These are phyloP conservation scores for Lumnitzera racemosa DNA, from an alignment of 345 rosid species.

Conservation along the genomic window DNA sequence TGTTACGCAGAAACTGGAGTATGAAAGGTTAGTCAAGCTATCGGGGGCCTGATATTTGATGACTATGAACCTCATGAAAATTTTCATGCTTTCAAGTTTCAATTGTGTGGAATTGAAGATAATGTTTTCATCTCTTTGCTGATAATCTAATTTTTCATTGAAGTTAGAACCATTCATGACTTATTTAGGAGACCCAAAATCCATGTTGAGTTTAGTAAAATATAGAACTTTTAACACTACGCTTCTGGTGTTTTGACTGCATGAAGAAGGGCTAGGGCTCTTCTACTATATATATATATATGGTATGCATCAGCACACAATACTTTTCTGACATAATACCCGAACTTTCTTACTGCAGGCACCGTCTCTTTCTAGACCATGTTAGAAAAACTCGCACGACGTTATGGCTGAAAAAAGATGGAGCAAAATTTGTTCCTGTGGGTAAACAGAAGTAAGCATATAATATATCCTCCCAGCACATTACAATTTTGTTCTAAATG, in stretches of 20 bases:
- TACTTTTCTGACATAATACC: background rate
- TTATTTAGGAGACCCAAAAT: too few relatives aligned
- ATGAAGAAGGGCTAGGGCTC: background rate
- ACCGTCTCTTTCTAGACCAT: slow-evolving; percentile 52
- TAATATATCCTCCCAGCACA: too few relatives aligned
- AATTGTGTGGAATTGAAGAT: background rate
- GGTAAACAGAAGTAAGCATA: slow-evolving; percentile 16
- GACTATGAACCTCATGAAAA: background rate
- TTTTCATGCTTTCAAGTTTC: background rate
- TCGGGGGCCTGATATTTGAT: background rate
- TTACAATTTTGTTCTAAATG: too few relatives aligned
- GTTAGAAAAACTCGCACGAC: slow-evolving; percentile 73
- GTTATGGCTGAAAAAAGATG: slow-evolving; percentile 54
- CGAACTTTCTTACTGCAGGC: slow-evolving; percentile 33
- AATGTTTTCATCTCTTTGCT: background rate
- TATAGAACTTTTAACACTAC: too few relatives aligned
- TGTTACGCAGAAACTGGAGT: slow-evolving; percentile 77
- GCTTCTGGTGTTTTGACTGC: background rate
- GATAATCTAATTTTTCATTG: too few relatives aligned
- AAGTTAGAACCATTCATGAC: too few relatives aligned
- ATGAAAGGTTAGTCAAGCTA: slow-evolving; percentile 57
- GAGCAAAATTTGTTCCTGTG: slow-evolving; percentile 37
- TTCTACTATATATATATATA: background rate
- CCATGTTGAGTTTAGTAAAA: too few relatives aligned
- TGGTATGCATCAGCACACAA: too few relatives aligned